Evolutionary conservation across 2,329 filamentous ascomycete species (phyloP).

Genomic region (Hypoxylon sp.): DNA sequence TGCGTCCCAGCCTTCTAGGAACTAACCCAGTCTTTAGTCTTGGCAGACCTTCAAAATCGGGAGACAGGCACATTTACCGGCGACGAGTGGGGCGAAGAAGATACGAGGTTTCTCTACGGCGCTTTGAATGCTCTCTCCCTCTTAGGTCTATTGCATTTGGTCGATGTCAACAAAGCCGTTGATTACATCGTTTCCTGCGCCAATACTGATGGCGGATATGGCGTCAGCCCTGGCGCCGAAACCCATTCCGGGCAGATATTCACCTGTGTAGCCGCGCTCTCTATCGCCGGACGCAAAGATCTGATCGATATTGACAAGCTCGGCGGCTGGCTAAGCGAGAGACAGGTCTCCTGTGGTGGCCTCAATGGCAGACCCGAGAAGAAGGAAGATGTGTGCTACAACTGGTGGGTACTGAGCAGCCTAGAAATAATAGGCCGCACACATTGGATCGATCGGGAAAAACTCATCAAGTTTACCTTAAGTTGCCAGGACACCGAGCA

Average conservation of each 20-base stretch:
- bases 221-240: constrained; percentile 89
- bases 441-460: constrained; percentile 92
- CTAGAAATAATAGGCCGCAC: constrained; percentile 88
- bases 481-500: constrained; percentile 87
- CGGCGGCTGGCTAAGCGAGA: constrained; percentile 91
- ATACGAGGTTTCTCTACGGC: constrained; percentile 94
- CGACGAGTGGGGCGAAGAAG: constrained; percentile 96
- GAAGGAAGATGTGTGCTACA: constrained; percentile 96
- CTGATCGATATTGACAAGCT: constrained; percentile 86
- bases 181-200: constrained; percentile 84
- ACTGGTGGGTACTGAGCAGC: constrained; percentile 97
- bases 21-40: constrained; percentile 66
- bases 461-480: constrained; percentile 86
- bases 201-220: constrained; percentile 96
- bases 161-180: constrained; percentile 86
- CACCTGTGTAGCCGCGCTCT: constrained; percentile 89
- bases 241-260: constrained; percentile 97
- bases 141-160: constrained; percentile 78
- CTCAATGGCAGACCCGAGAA: constrained; percentile 97
- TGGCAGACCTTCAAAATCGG: constrained; percentile 84
- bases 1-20: constrained; percentile 26
- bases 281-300: constrained; percentile 86
- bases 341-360: constrained; percentile 88
- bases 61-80: constrained; percentile 90
- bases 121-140: constrained; percentile 92